Evolutionary conservation across 352 stramenopile species (phyloP), one percentile per base, ranked within the genome.

Genomic region (Phytophthora nicotianae): DNA sequence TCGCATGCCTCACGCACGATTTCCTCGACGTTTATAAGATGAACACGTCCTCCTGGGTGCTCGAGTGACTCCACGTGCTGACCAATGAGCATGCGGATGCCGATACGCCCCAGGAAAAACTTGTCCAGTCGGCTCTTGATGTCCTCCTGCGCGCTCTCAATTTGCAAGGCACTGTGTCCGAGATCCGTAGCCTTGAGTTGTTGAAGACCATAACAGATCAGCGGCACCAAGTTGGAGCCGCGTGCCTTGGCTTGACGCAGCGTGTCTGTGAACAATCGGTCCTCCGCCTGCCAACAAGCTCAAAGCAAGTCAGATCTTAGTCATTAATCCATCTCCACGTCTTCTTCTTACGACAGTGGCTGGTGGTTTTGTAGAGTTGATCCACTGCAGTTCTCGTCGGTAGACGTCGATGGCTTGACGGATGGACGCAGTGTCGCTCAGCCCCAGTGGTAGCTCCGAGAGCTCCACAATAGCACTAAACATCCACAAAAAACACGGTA

Each of bases 41-140:
- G 77, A 21, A 94, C 86, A 46, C 86, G 83, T 9, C 86, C 86
- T 47, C 83, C 83, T 16, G 73, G 61, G 50, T 77, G 70, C 13
- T 72, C 70, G 5, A 90, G 68, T 32, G 82, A 89, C 50, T 92
- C 83, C 21, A 90, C 82, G 51, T 94, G 86, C 58, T 94, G 86
- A 1, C 97, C 97, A 73, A 99, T 99, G 64, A 99, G 86, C 62
- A 99, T 98, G 50, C 98, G 95, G 73, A 99, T 99, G 29, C 97
- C 98, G 62, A 99, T 99, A 21, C 98, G 88, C 19, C 86, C 96
- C 29, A 99, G 89, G 70, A 99, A 99, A 75, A 99, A 99, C 48
- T 91, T 89, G 79, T 99, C 97, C 37, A 99, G 81, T 59, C 78
- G 80, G 32, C 82, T 56, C 58, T 86, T 86, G 43, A 94, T 72